Evolutionary conservation across 208 protist genomes (phyloP).

Genomic region (Trichomonas vaginalis): DNA sequence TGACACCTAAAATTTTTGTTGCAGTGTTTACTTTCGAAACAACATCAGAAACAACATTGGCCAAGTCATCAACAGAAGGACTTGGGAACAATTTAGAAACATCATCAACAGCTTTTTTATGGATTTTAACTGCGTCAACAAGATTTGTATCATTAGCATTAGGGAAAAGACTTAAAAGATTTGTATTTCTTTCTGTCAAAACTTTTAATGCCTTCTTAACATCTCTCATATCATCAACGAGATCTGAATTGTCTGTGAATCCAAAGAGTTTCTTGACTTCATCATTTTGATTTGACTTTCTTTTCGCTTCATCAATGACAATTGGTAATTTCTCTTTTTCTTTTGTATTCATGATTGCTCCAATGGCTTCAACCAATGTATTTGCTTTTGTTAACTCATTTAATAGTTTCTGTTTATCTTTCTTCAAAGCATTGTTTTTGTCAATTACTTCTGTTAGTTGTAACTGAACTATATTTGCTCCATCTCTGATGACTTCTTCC

Average conservation of each 20-base stretch:
- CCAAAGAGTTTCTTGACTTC: not conserved
- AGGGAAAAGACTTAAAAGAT: not conserved
- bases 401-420: not conserved
- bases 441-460: not conserved
- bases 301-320: not conserved
- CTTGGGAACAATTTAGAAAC: not conserved
- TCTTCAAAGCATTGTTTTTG: not conserved
- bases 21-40: not conserved
- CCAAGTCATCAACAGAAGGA: not conserved
- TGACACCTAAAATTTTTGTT: not conserved
- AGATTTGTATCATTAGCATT: not conserved
- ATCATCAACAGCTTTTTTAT: not conserved
- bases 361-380: not conserved
- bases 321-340: not conserved
- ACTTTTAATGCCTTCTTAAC: not conserved
- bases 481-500: not conserved
- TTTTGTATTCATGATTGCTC: not conserved
- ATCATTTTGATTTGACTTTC: not conserved
- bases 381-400: not conserved
- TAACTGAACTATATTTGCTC: not conserved
- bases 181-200: not conserved
- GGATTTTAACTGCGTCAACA: not conserved
- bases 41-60: not conserved
- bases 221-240: not conserved
- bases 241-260: not conserved